Percentiles rank a stretch among this genome's conserved stretches.
These are phyloP conservation scores for Ophiostoma piceae DNA, from an alignment of 2,329 filamentous ascomycete genomes.

Conservation along the genomic window DNA sequence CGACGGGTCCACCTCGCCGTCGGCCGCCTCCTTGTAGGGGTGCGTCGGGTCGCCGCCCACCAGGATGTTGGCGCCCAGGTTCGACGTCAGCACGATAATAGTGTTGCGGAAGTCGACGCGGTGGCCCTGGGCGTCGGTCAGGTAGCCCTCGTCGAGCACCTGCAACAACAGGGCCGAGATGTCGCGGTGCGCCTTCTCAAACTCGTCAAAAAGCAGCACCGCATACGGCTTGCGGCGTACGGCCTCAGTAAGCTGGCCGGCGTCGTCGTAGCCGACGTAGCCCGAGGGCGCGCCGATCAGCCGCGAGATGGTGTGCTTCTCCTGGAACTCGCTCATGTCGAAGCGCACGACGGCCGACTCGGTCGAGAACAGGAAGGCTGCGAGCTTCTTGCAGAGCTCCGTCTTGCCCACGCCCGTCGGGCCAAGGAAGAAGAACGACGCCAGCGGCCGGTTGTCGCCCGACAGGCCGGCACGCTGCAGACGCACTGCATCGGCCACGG, in stretches of 20 bases:
- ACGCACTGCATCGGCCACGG: slow-evolving; percentile 86
- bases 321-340: slow-evolving; percentile 97
- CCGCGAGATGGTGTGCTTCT: slow-evolving; percentile 91
- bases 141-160: slow-evolving; percentile 90
- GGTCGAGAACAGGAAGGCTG: slow-evolving; percentile 86
- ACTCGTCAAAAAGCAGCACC: slow-evolving; percentile 91
- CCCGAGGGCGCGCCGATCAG: slow-evolving; percentile 90
- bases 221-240: slow-evolving; percentile 93
- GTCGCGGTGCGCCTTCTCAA: slow-evolving; percentile 94
- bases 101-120: slow-evolving; percentile 97
- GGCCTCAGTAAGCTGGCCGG: slow-evolving; percentile 91
- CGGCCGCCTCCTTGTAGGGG: slow-evolving; percentile 56
- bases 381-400: slow-evolving; percentile 93
- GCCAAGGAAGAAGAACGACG: slow-evolving; percentile 95
- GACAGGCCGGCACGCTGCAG: slow-evolving; percentile 89
- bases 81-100: slow-evolving; percentile 92
- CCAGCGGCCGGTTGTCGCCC: slow-evolving; percentile 84
- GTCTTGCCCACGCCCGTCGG: slow-evolving; percentile 97
- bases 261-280: slow-evolving; percentile 95
- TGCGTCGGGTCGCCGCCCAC: slow-evolving; percentile 66
- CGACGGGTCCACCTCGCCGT: slow-evolving; percentile 65
- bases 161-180: slow-evolving; percentile 89
- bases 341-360: slow-evolving; percentile 87
- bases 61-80: slow-evolving; percentile 87
- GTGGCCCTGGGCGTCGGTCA: slow-evolving; percentile 92